Conservation (phyloP, 805 yeast genomes). For the Yamadazyma kitorensis region DNA sequence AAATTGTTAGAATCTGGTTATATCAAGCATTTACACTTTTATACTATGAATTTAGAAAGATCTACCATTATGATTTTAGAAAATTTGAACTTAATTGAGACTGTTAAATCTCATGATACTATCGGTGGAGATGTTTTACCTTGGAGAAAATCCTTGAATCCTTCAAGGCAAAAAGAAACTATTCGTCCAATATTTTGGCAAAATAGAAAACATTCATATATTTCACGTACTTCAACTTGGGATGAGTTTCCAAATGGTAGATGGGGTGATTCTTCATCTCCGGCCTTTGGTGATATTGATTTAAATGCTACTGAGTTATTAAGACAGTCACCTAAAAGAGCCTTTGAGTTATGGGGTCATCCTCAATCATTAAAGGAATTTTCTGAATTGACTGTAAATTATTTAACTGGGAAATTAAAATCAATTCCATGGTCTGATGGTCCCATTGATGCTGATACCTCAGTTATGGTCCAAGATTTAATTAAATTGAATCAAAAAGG, state of each 20-base stretch:
- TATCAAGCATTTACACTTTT: constrained; percentile 87
- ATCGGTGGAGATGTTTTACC: constrained; percentile 53
- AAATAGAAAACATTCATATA: constrained; percentile 85
- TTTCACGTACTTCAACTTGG: constrained; percentile 88
- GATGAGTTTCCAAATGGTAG: constrained; percentile 99
- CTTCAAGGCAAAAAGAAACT: constrained; percentile 71
- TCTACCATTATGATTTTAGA: constrained; percentile 87
- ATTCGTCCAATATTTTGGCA: constrained; percentile 97
- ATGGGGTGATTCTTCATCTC: constrained; percentile 98
- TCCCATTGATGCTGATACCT: constrained; percentile 76
- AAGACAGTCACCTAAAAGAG: constrained; percentile 78
- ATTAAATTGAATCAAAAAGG: constrained; percentile 64
- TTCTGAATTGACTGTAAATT: constrained; percentile 60
- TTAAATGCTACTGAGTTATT: constrained; percentile 74
- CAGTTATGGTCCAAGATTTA: constrained; percentile 56
- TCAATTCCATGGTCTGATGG: constrained; percentile 95
- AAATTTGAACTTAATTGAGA: constrained; percentile 55
- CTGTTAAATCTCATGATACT: constrained; percentile 34
- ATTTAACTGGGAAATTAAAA: constrained; percentile 65
- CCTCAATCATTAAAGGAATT: constrained; percentile 65
- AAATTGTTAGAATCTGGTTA: constrained; percentile 66
- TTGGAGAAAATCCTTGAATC: constrained; percentile 90
- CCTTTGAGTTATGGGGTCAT: constrained; percentile 83
- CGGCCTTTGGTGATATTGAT: constrained; percentile 92
- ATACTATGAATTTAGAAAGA: constrained; percentile 96